Evolutionary conservation across 345 rosid species (phyloP), one percentile per base, ranked within the genome.

Genomic region (Camelina neglecta): DNA sequence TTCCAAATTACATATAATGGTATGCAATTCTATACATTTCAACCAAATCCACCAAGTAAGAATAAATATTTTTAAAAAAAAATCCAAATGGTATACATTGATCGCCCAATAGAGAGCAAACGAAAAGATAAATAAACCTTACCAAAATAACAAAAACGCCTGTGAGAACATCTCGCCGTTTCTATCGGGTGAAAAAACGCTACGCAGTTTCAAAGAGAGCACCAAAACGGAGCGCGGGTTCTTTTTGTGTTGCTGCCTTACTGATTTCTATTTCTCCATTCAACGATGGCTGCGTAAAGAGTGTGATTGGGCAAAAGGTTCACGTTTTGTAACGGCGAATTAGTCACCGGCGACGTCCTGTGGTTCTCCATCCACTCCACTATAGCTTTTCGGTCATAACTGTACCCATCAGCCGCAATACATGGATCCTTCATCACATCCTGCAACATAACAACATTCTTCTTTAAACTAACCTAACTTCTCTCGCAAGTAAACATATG

Each of bases 331-430:
- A 93, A 63, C 0, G 81, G 79, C 41, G 79, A 64, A 39, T 85
- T 81, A 13, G 97, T 90, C 84, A 84, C 78, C 5, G 98, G 97
- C 0, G 98, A 93, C 2, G 78, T 84, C 26, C 86, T 84, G 12
- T 84, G 80, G 21, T 76, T 69, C 77, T 81, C 82, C 55, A 90
- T 81, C 98, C 97, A 93, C 65, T 81, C 77, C 83, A 82, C 87
- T 2, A 93, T 88, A 64, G 93, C 96, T 66, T 62, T 71, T n/a
- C 88, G 87, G 36, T 91, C 94, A 6, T 93, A 91, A 1, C 88
- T 88, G 74, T 86, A 91, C 6, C 98, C 98, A 73, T 93, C 97
- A 10, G 96, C 87, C 41, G 98, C 97, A 64, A 93, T 91, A 78
- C 86, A 87, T 6, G 98, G 96, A 8, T 88, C 96, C 4, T 81